These are phyloP conservation scores for California macrophylla DNA, from an alignment of 441 rosid species.

Conservation along the genomic window DNA sequence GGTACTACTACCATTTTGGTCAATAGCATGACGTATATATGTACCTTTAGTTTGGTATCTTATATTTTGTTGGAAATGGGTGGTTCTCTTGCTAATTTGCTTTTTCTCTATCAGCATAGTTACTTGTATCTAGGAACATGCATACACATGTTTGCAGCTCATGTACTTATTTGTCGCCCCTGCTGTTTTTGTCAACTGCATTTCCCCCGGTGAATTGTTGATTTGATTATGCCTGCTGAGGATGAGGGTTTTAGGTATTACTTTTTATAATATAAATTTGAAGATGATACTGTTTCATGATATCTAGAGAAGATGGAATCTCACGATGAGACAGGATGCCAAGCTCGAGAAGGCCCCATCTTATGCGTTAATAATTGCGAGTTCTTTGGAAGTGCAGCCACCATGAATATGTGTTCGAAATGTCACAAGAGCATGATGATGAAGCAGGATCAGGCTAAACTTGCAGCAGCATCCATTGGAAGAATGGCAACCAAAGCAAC, in stretches of 20 bases:
- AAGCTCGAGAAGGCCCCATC: conserved; percentile 28
- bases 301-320: conserved; percentile 31
- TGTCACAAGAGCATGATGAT: conserved; percentile 43
- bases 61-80: neutral
- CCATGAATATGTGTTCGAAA: conserved; percentile 57
- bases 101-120: too few species aligned
- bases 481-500: conserved; percentile 29
- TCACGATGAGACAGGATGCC: conserved; percentile 36
- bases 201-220: too few species aligned
- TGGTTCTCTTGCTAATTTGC: too few species aligned
- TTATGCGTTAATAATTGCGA: conserved; percentile 32
- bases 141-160: too few species aligned
- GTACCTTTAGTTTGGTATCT: neutral
- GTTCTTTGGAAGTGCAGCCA: conserved; percentile 54
- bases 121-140: too few species aligned
- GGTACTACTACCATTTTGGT: neutral
- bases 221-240: neutral
- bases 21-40: neutral
- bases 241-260: neutral
- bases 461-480: conserved; percentile 35
- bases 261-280: neutral
- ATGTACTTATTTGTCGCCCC: too few species aligned
- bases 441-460: conserved; percentile 45
- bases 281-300: conserved; percentile 15
- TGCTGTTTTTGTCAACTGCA: too few species aligned